Conservation (phyloP, 805 yeast genomes). For the Lipomyces spencermartinsiae region DNA sequence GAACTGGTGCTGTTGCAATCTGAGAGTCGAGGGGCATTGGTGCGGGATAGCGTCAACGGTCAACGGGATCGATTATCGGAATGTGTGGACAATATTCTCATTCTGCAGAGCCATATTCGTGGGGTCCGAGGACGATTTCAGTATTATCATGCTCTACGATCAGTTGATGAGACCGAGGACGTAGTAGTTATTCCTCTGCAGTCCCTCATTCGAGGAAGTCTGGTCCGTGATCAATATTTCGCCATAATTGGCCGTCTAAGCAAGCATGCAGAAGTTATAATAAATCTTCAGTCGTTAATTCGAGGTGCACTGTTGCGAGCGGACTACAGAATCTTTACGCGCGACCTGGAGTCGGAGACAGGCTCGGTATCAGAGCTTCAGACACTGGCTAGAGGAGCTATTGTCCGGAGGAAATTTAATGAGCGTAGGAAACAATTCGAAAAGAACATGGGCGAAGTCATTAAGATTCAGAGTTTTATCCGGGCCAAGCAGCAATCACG, state of each 20-base stretch:
- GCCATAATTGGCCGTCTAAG: constrained; percentile 27
- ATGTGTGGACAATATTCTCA: constrained; percentile 27
- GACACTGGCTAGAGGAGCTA: constrained; percentile 45
- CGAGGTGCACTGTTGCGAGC: constrained; percentile 49
- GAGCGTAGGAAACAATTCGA: constrained; percentile 56
- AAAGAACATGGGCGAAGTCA: constrained; percentile 61
- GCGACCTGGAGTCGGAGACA: constrained; percentile 47
- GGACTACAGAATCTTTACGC: constrained; percentile 43
- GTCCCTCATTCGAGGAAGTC: constrained; percentile 55
- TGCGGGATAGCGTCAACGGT: constrained; percentile 33
- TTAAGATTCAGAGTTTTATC: constrained; percentile 75
- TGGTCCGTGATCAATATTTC: constrained; percentile 37
- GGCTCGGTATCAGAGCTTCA: constrained; percentile 46
- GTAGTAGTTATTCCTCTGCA: constrained; percentile 40
- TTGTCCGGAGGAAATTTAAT: constrained; percentile 41
- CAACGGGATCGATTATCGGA: constrained; percentile 35
- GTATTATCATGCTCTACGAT: constrained; percentile 24
- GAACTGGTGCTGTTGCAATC: constrained; percentile 60
- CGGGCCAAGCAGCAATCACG: constrained; percentile 69
- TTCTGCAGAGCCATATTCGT: constrained; percentile 43
- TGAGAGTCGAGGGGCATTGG: constrained; percentile 54
- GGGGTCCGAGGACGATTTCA: constrained; percentile 39
- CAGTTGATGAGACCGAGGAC: constrained; percentile 33
- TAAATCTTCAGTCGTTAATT: constrained; percentile 47
- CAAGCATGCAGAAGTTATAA: constrained; percentile 34